Evolutionary conservation across 176 grass and related monocot species (phyloP), one percentile per base, ranked within the genome.

Genomic region (Melocanna baccifera): DNA sequence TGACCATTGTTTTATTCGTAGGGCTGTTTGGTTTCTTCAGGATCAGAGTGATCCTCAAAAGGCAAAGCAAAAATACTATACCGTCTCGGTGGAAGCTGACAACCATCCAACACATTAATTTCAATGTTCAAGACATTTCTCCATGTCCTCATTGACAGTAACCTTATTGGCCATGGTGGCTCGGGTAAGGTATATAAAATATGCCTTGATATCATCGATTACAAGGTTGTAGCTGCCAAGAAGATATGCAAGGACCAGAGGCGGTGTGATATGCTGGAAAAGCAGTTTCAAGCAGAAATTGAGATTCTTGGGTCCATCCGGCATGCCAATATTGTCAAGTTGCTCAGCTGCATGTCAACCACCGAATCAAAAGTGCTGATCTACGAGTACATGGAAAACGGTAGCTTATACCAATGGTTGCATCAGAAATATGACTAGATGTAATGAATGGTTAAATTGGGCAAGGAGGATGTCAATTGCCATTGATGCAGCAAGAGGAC

Each of bases 311-410:
- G 90, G 46, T 84, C 71, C 29, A 95, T 95, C 51, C 26, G 88
- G 29, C 85, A 92, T 39, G 32, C 50, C 14, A 95, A 95, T n/a
- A 89, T 89, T 32, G 67, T 89, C 5, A 95, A 91, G 83, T 63
- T 92, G 14, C 42, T 91, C 2, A 77, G 90, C 22, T 95, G 71
- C 72, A 87, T 92, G 36, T 85, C 90, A 9, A 75, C 59, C 12
- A 29, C 50, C 0, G 50, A 89, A 25, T 78, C 86, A 3, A 91
- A 89, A 46, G 53, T 95, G 25, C 20, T 92, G 20, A 81, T 95
- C 11, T 95, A 92, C 5, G 90, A 95, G 39, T 95, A 89, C 29
- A 95, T 36, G 34, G 34, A 36, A 36, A 36, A 36, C 4, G 4
- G 34, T 36, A 36, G 34, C 34, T 36, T 36, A 43, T 81, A 92